Percentiles rank a stretch among this genome's conserved stretches.
Evolutionary conservation across 164 flowering plant species (phyloP).

Genomic region (Aristolochia fimbriata): DNA sequence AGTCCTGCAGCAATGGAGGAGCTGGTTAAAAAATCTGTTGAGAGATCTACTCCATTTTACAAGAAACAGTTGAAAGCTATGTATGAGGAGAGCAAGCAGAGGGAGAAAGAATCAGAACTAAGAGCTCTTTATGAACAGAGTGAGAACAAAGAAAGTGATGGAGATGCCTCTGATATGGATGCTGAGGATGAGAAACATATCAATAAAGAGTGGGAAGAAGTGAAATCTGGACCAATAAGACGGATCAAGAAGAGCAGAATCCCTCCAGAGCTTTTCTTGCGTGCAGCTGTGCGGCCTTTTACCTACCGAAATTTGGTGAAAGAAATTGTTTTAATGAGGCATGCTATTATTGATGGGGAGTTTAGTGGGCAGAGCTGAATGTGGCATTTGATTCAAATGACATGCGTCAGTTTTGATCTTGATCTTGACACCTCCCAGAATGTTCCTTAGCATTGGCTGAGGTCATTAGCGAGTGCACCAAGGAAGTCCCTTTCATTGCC

Average conservation of each 20-base stretch:
- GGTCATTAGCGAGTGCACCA: too few relatives aligned
- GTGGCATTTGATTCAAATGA: too few relatives aligned
- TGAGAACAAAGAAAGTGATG: constrained; percentile 22
- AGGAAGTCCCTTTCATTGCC: too few relatives aligned
- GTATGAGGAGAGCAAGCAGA: constrained; percentile 20
- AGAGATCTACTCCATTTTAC: constrained; percentile 28
- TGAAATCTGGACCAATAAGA: constrained; percentile 39
- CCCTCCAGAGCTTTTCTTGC: constrained; percentile 72
- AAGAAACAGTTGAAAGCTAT: constrained; percentile 33
- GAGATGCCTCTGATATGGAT: not conserved
- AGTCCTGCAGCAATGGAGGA: constrained; percentile 65
- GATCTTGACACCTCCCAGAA: too few relatives aligned
- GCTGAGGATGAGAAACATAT: constrained; percentile 26
- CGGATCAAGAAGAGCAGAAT: constrained; percentile 61
- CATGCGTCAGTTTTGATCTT: too few relatives aligned
- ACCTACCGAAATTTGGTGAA: constrained; percentile 84
- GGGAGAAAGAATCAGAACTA: not conserved
- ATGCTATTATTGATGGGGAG: constrained; percentile 87
- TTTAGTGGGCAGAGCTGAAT: constrained; percentile 24
- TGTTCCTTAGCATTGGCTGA: too few relatives aligned
- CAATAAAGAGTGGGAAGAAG: constrained; percentile 49
- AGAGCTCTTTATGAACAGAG: constrained; percentile 4
- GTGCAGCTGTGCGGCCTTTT: constrained; percentile 83
- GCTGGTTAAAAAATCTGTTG: constrained; percentile 39
- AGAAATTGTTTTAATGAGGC: constrained; percentile 85